These are phyloP conservation scores for Colletotrichum somersetense DNA, from an alignment of 2,329 filamentous ascomycete species.

Conservation along the genomic window DNA sequence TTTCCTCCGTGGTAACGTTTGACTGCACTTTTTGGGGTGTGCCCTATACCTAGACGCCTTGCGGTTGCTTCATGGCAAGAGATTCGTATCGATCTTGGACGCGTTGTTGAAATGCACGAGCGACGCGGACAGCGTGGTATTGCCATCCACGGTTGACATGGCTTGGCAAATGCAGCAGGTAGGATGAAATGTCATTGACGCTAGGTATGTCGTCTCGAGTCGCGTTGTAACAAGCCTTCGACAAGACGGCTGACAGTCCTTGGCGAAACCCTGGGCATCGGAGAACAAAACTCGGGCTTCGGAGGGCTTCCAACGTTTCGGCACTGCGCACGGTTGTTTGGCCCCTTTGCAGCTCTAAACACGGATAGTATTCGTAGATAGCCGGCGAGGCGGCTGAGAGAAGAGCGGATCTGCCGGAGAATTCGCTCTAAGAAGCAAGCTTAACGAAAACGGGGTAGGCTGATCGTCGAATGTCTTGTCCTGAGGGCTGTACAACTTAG, in stretches of 20 bases:
- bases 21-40: neutral
- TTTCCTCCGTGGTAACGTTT: constrained; percentile 11
- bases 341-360: neutral
- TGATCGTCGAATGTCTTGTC: constrained; percentile 26
- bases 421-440: constrained; percentile 32
- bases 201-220: constrained; percentile 33
- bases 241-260: constrained; percentile 37
- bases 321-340: constrained; percentile 34
- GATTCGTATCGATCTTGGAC: neutral
- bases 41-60: neutral
- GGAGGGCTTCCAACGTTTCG: constrained; percentile 34
- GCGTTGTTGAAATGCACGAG: neutral
- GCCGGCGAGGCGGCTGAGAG: neutral
- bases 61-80: neutral
- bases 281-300: constrained; percentile 23
- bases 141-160: constrained; percentile 29
- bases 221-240: constrained; percentile 35
- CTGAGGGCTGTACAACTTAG: constrained; percentile 31
- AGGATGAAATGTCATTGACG: constrained; percentile 38
- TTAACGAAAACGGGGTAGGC: constrained; percentile 31
- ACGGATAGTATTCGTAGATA: neutral
- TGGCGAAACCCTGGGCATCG: constrained; percentile 29
- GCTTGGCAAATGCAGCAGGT: constrained; percentile 28
- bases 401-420: constrained; percentile 27
- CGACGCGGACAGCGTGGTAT: constrained; percentile 21